Evolutionary conservation across 139 green algal species (phyloP).

Genomic region (Chlamydomonas sphaeroides): DNA sequence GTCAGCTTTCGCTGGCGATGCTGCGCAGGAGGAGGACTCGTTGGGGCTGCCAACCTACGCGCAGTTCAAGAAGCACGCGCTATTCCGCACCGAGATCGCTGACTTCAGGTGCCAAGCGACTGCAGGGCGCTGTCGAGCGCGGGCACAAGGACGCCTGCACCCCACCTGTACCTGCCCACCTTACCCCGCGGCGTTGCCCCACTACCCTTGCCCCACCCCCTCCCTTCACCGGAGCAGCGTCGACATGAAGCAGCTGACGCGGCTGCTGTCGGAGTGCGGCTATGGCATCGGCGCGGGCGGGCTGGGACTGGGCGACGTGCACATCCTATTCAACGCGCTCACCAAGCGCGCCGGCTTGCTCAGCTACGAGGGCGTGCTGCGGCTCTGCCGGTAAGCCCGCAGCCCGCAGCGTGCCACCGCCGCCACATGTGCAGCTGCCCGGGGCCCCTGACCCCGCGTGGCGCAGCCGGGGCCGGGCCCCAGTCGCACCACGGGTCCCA

Average conservation of each 20-base stretch:
- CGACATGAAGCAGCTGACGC: conserved; percentile 1
- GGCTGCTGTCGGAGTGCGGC: conserved; percentile 25
- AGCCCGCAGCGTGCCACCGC: background rate
- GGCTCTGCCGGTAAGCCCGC: conserved; percentile 2
- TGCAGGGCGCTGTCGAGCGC: too few relatives aligned
- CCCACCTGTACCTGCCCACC: too few relatives aligned
- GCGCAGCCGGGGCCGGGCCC: too few relatives aligned
- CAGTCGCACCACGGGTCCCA: too few relatives aligned
- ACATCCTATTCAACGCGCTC: conserved; percentile 13
- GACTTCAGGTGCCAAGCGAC: conserved; percentile 43
- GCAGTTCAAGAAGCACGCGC: conserved; percentile 32
- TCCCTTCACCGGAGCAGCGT: background rate
- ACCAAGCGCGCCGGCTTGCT: background rate
- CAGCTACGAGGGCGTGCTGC: conserved; percentile 16
- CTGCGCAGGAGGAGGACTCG: conserved; percentile 31
- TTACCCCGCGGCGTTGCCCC: too few relatives aligned
- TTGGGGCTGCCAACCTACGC: conserved; percentile 28
- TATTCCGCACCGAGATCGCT: conserved; percentile 4
- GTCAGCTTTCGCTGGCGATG: background rate
- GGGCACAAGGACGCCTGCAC: too few relatives aligned
- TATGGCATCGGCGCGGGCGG: conserved; percentile 15
- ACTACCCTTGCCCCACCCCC: too few relatives aligned
- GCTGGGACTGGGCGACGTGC: conserved; percentile 26
- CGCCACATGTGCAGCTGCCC: too few relatives aligned
- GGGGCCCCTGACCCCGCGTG: too few relatives aligned